phyloP scores from a whole-genome alignment of 1,284 basidiomycete species.

The Porphyrellus sp. region DNA sequence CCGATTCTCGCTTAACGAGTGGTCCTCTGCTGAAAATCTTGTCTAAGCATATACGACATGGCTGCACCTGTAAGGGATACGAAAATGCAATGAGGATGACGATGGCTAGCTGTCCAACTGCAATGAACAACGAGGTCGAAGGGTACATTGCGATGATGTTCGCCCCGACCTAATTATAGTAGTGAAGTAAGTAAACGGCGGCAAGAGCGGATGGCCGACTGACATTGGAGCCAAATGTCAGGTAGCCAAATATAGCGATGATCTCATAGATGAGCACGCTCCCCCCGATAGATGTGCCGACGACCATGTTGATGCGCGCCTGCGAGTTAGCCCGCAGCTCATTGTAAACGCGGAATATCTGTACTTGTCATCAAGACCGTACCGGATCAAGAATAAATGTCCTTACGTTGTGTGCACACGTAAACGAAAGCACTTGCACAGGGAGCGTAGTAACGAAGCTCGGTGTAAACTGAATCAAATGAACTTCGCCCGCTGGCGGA shows the following conservation, averaged over 20 bases:
- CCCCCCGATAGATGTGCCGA: slow-evolving; percentile 81
- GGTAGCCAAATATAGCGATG: slow-evolving; percentile 86
- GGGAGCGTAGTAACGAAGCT: slow-evolving; percentile 85
- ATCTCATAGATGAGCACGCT: slow-evolving; percentile 79
- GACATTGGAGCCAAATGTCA: slow-evolving; percentile 90
- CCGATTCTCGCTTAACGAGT: slow-evolving; percentile 33
- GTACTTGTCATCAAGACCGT: slow-evolving; percentile 22
- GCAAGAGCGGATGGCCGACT: slow-evolving; percentile 13
- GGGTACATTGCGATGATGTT: slow-evolving; percentile 97
- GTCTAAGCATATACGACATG: slow-evolving; percentile 90
- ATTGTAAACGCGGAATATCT: slow-evolving; percentile 93
- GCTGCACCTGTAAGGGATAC: slow-evolving; percentile 91
- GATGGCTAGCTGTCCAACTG: slow-evolving; percentile 91
- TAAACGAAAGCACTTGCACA: slow-evolving; percentile 94
- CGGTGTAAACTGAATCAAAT: slow-evolving; percentile 70
- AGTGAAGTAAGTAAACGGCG: slow-evolving; percentile 4
- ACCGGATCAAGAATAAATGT: slow-evolving; percentile 7
- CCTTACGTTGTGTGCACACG: slow-evolving; percentile 85
- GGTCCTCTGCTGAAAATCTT: slow-evolving; percentile 70
- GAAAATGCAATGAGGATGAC: slow-evolving; percentile 87
- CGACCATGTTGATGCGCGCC: slow-evolving; percentile 81
- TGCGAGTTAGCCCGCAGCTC: slow-evolving; percentile 85
- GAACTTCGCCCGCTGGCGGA: slow-evolving; percentile 59
- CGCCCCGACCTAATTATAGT: slow-evolving; percentile 61
- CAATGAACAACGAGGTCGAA: slow-evolving; percentile 88